phyloP scores from a whole-genome alignment of 768 basidiomycete genomes.

The Pleurotus tuber-regium region DNA sequence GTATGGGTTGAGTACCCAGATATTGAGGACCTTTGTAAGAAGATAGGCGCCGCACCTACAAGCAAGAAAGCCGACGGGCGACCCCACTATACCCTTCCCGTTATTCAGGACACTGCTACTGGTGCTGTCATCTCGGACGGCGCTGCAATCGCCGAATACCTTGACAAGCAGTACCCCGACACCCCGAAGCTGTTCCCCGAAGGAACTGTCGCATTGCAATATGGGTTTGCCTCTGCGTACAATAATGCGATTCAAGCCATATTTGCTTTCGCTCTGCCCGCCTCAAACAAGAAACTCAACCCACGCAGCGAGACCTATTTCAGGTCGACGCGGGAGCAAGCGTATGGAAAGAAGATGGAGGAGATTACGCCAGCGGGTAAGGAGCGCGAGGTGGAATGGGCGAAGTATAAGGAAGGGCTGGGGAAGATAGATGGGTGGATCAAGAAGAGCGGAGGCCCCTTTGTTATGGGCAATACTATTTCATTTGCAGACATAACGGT shows the following conservation, averaged over 20 bases:
- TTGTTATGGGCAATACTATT: conserved; percentile 8
- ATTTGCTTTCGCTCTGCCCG: neutral
- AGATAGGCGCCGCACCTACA: conserved; percentile 30
- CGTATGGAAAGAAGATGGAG: conserved; percentile 3
- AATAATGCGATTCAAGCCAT: neutral
- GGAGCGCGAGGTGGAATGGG: conserved; percentile 4
- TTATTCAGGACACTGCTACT: conserved; percentile 38
- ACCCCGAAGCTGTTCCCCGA: conserved; percentile 8
- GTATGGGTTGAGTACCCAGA: conserved; percentile 42
- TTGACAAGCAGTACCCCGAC: conserved; percentile 40
- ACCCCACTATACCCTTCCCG: conserved; percentile 35
- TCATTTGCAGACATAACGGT: conserved; percentile 4
- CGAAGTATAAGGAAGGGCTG: neutral
- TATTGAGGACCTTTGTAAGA: conserved; percentile 30
- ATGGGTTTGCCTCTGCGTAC: neutral
- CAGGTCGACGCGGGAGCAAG: conserved; percentile 4
- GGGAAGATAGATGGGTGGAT: conserved; percentile 6
- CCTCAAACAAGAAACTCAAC: neutral
- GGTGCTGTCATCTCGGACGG: conserved; percentile 33
- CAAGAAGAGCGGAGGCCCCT: conserved; percentile 4
- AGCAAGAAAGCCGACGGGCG: conserved; percentile 13
- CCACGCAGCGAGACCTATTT: conserved; percentile 8
- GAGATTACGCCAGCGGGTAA: neutral
- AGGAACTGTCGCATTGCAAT: conserved; percentile 4
- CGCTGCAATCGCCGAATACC: conserved; percentile 35